These are phyloP conservation scores for Berkeleyomyces basicola DNA, from an alignment of 2,329 filamentous ascomycete species.

Conservation along the genomic window DNA sequence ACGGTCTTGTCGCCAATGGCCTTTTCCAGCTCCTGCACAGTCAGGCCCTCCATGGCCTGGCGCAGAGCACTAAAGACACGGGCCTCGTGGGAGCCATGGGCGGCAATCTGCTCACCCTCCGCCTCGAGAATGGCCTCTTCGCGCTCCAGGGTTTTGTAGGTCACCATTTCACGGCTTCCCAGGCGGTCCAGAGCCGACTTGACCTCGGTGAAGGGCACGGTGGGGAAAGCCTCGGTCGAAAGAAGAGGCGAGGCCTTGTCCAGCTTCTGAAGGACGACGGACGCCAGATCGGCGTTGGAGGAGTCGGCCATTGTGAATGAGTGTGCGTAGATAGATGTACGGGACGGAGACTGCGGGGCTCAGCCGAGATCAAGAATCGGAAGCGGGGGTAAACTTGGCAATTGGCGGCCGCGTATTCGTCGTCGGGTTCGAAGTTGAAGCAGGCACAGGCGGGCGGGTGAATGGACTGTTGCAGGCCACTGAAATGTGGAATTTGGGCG, in stretches of 20 bases:
- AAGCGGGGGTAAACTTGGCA: background rate
- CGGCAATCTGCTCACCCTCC: constrained; percentile 55
- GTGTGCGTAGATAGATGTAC: background rate
- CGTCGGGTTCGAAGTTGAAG: background rate
- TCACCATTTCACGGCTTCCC: constrained; percentile 68
- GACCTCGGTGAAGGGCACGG: constrained; percentile 47
- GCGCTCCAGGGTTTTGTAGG: constrained; percentile 66
- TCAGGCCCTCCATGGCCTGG: constrained; percentile 60
- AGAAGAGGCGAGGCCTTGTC: constrained; percentile 46
- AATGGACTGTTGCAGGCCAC: background rate
- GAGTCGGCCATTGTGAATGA: constrained; percentile 24
- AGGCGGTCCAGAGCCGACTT: constrained; percentile 84
- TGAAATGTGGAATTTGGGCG: background rate
- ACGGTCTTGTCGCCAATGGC: constrained; percentile 56
- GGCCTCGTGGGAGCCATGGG: constrained; percentile 66
- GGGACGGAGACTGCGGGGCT: background rate
- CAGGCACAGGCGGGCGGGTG: background rate
- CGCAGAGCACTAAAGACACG: constrained; percentile 63
- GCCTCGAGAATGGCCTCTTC: constrained; percentile 63
- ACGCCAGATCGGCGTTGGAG: constrained; percentile 39
- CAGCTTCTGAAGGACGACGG: constrained; percentile 49
- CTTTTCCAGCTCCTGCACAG: constrained; percentile 55
- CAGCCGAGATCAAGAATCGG: background rate
- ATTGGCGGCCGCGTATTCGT: background rate
- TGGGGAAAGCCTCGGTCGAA: constrained; percentile 53